Conservation (phyloP, 208 protist species). For the Lotmaria passim region DNA sequence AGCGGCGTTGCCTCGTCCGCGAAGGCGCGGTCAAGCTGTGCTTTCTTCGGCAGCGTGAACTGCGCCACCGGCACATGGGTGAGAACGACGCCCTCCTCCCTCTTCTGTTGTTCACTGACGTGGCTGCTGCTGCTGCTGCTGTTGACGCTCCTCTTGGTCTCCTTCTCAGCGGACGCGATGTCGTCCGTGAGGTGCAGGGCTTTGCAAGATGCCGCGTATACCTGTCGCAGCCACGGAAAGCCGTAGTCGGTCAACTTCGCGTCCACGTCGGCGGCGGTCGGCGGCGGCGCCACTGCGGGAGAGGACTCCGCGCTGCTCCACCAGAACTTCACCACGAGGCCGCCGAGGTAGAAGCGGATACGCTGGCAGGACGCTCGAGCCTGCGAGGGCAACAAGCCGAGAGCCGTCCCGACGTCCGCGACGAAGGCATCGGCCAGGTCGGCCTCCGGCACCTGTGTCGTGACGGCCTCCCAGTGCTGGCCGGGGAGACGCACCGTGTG, state of each 20-base stretch:
- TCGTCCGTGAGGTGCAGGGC: slow-evolving; percentile 20
- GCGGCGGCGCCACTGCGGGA: slow-evolving; percentile 12
- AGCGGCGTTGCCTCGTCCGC: background rate
- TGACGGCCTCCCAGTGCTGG: slow-evolving; percentile 26
- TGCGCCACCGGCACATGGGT: background rate
- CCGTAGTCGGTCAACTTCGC: slow-evolving; percentile 22
- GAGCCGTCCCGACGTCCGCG: slow-evolving; percentile 9
- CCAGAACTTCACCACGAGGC: slow-evolving; percentile 26
- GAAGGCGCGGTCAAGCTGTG: background rate
- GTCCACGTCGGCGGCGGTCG: slow-evolving; percentile 40
- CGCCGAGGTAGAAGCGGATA: slow-evolving; percentile 18
- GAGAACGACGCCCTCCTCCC: background rate
- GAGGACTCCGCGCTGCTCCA: slow-evolving; percentile 35
- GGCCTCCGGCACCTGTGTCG: slow-evolving; percentile 1
- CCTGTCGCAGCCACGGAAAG: slow-evolving; percentile 23
- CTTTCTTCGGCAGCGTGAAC: slow-evolving; percentile 8
- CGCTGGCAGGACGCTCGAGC: slow-evolving; percentile 30
- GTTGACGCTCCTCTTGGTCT: background rate
- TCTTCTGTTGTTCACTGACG: background rate
- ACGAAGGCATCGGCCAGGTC: slow-evolving; percentile 24
- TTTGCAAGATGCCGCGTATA: slow-evolving; percentile 24
- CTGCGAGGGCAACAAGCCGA: slow-evolving; percentile 31
- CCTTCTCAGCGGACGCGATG: background rate
- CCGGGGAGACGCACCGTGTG: slow-evolving; percentile 31
- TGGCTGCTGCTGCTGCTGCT: no score